A percentile compares a stretch with the other conserved stretches of the same genome.
Evolutionary conservation across 805 yeast genomes (phyloP).

Genomic region (Metschnikowia baotianmanensis): DNA sequence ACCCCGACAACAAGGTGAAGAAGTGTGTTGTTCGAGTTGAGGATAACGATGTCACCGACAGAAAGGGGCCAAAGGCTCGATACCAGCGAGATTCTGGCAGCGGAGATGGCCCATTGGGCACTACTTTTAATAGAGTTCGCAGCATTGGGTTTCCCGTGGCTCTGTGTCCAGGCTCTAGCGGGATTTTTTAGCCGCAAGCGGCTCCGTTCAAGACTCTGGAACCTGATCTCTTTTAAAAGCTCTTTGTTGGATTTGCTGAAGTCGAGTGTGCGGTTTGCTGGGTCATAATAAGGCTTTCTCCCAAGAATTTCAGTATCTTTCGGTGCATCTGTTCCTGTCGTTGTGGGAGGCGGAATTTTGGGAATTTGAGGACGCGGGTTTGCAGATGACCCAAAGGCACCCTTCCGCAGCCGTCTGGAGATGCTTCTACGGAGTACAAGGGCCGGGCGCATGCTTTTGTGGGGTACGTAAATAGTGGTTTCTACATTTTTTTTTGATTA

Average conservation of each 20-base stretch:
- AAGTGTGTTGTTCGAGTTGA: conserved; percentile 43
- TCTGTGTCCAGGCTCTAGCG: conserved; percentile 10
- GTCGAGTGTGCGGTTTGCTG: conserved; percentile 15
- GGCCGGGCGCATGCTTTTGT: no score
- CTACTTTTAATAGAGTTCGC: conserved; percentile 1
- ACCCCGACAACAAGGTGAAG: conserved; percentile 54
- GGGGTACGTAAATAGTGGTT: no score
- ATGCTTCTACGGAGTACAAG: no score
- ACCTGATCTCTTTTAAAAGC: conserved; percentile 9
- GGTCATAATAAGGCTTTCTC: conserved; percentile 14
- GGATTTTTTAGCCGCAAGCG: conserved; percentile 12
- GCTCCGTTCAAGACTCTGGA: conserved; percentile 5
- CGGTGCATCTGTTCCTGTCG: no score
- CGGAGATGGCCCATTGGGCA: conserved; percentile 3
- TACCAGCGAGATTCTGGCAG: conserved; percentile 9
- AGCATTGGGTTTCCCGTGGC: conserved; percentile 2
- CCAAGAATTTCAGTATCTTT: no score
- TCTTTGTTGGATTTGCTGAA: conserved; percentile 9
- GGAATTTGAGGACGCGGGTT: no score
- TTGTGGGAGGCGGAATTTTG: no score
- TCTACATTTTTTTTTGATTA: no score
- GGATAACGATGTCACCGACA: conserved; percentile 64
- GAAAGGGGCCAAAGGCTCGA: conserved; percentile 23
- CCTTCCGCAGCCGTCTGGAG: no score
- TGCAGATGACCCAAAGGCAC: no score